Conservation (phyloP, 1,284 basidiomycete genomes). For the Polyporus tsugae region DNA sequence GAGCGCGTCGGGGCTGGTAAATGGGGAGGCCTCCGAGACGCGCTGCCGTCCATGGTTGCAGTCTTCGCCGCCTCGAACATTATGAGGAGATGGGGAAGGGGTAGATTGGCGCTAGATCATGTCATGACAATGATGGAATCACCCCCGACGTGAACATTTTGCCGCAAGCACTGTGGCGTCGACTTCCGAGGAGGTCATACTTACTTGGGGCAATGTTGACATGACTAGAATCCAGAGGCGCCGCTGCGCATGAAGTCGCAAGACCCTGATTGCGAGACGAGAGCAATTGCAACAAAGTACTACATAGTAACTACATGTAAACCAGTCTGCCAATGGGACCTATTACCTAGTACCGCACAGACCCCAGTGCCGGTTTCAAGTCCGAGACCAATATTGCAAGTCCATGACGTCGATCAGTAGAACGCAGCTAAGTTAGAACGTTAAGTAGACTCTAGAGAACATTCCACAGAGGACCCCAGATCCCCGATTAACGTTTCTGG, state of each 20-base stretch:
- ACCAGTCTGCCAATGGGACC: too few relatives aligned
- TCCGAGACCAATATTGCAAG: neutral
- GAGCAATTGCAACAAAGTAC: too few relatives aligned
- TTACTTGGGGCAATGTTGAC: neutral
- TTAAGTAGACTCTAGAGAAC: neutral
- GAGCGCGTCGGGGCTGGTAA: neutral
- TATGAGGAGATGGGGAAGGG: slow-evolving; percentile 31
- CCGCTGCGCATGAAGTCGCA: too few relatives aligned
- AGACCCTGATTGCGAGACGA: too few relatives aligned
- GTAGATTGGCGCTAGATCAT: slow-evolving; percentile 34
- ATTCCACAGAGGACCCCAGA: neutral
- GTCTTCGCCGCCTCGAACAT: slow-evolving; percentile 23
- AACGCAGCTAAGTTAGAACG: neutral
- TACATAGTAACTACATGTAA: too few relatives aligned
- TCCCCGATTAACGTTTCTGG: neutral
- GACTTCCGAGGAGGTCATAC: too few relatives aligned
- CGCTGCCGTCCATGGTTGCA: slow-evolving; percentile 27
- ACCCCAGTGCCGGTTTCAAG: neutral
- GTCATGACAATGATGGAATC: slow-evolving; percentile 33
- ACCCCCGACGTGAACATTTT: slow-evolving; percentile 6
- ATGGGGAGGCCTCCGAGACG: slow-evolving; percentile 24
- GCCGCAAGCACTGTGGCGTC: neutral
- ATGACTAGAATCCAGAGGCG: neutral
- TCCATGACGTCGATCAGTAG: neutral
- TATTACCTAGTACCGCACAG: too few relatives aligned